Conservation (phyloP, 331 rosid species). For the Rhamnella rubrinervis region DNA sequence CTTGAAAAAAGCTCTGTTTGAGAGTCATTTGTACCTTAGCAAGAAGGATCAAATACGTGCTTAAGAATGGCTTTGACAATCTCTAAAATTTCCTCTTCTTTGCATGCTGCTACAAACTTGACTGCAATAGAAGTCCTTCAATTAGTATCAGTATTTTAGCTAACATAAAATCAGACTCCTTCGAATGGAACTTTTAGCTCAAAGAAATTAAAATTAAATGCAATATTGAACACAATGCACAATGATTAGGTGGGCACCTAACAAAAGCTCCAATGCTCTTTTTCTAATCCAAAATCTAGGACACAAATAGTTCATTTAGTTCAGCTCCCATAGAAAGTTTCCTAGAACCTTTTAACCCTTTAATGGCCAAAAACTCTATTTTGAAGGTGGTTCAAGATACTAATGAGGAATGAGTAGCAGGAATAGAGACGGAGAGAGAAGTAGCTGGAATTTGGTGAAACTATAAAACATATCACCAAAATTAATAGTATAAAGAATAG, state of each 20-base stretch:
- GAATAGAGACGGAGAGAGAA: not conserved
- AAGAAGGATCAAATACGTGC: constrained; percentile 47
- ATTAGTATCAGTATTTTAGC: constrained; percentile 20
- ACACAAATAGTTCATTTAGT: not conserved
- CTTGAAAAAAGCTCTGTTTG: not conserved
- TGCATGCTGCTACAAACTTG: constrained; percentile 54
- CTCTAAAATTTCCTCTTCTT: constrained; percentile 57
- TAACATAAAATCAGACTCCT: not conserved
- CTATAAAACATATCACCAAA: not conserved
- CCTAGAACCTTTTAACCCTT: not conserved
- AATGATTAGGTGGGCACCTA: not conserved
- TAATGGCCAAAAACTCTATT: not conserved
- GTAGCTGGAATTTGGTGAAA: constrained; percentile 3
- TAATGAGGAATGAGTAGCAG: too few relatives aligned
- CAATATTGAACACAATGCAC: too few relatives aligned
- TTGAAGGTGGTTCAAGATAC: constrained; percentile 13
- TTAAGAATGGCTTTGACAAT: constrained; percentile 53
- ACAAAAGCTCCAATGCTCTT: not conserved
- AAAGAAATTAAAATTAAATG: not conserved
- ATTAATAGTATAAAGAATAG: not conserved
- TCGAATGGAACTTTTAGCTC: not conserved
- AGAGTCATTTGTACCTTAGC: constrained; percentile 2
- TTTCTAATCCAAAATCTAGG: not conserved
- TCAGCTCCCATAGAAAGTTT: not conserved
- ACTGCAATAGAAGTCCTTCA: constrained; percentile 39